These are phyloP conservation scores for Immersiporthe knoxdaviesiana DNA, from an alignment of 2,329 filamentous ascomycete genomes.

Conservation along the genomic window DNA sequence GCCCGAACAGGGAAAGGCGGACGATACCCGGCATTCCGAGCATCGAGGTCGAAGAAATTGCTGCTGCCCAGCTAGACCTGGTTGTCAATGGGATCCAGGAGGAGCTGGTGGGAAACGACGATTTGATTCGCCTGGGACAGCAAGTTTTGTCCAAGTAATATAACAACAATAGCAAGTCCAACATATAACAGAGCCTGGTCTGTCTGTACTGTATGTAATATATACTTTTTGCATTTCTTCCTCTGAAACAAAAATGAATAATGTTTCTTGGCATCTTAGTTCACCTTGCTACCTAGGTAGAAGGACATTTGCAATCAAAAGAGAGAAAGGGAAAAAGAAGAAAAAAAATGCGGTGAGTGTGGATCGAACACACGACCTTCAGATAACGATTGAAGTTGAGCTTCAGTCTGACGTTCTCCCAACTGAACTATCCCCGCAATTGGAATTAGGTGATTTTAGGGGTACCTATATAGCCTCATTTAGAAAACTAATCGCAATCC, in stretches of 20 bases:
- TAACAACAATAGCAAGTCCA: background rate
- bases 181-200: background rate
- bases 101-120: conserved; percentile 48
- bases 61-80: conserved; percentile 49
- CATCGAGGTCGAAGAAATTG: conserved; percentile 43
- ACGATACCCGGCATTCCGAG: conserved; percentile 40
- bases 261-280: background rate
- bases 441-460: background rate
- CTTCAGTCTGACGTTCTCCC: conserved; percentile 8
- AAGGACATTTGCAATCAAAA: background rate
- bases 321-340: background rate
- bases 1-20: conserved; percentile 4
- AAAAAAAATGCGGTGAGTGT: background rate
- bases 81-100: conserved; percentile 50
- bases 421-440: conserved; percentile 1
- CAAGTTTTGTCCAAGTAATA: conserved; percentile 13
- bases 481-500: background rate
- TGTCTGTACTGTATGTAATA: too few species aligned
- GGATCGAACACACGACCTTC: conserved; percentile 9
- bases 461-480: background rate
- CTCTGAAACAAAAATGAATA: too few species aligned
- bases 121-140: conserved; percentile 45
- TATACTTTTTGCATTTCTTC: too few species aligned
- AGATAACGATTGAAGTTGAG: background rate
- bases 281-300: too few species aligned